These are phyloP conservation scores for Suillus spraguei DNA, from an alignment of 768 basidiomycete genomes.

Conservation along the genomic window DNA sequence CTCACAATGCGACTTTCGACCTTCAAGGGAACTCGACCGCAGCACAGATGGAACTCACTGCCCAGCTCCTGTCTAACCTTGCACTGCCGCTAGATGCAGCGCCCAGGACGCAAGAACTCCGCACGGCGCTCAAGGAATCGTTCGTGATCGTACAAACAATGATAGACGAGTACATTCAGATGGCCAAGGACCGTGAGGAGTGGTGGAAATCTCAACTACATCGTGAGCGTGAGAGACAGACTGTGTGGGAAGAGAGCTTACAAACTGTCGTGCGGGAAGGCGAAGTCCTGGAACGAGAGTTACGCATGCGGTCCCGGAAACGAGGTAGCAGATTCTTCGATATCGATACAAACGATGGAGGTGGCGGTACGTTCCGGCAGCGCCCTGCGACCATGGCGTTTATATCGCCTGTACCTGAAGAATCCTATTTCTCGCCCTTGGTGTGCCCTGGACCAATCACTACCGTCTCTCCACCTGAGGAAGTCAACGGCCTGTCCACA, in stretches of 20 bases:
- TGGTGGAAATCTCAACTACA: constrained; percentile 73
- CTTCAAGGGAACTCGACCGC: constrained; percentile 68
- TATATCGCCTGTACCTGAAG: constrained; percentile 20
- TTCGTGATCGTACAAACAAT: constrained; percentile 57
- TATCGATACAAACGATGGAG: constrained; percentile 25
- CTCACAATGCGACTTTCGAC: constrained; percentile 60
- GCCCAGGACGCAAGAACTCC: constrained; percentile 34
- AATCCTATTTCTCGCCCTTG: constrained; percentile 23
- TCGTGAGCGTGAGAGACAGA: constrained; percentile 63
- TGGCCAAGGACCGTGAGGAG: constrained; percentile 77
- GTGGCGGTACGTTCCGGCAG: constrained; percentile 24
- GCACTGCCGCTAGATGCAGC: constrained; percentile 34
- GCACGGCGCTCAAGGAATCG: constrained; percentile 62
- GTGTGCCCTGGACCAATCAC: constrained; percentile 18
- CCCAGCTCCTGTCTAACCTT: constrained; percentile 60
- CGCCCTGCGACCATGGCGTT: constrained; percentile 22
- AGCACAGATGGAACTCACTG: constrained; percentile 79
- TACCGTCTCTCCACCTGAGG: constrained; percentile 15
- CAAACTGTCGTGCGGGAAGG: constrained; percentile 85
- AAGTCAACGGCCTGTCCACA: constrained; percentile 6
- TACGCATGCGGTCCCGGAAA: constrained; percentile 60
- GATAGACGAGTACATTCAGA: constrained; percentile 66
- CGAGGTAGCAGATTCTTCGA: constrained; percentile 63
- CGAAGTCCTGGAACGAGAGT: constrained; percentile 78
- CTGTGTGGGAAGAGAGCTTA: constrained; percentile 90